These are phyloP conservation scores for Collybiopsis confluens DNA, from an alignment of 768 basidiomycete species.

Conservation along the genomic window DNA sequence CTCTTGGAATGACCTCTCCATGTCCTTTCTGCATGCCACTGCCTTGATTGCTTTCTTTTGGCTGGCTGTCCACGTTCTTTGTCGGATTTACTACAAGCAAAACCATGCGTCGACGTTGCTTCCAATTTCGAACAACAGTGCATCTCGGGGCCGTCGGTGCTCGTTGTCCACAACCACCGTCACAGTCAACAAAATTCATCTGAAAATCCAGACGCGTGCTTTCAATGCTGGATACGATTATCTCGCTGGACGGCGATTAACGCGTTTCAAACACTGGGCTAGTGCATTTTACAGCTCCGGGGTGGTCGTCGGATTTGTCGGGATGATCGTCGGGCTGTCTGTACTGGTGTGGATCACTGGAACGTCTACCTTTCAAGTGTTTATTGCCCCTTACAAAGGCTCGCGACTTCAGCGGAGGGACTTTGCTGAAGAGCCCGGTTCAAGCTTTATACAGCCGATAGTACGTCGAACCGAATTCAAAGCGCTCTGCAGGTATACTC, in stretches of 20 bases:
- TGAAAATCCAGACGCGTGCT: conserved; percentile 43
- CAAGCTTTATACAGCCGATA: not conserved
- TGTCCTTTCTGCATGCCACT: not conserved
- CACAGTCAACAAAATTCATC: conserved; percentile 24
- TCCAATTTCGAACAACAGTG: not conserved
- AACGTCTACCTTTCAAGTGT: conserved; percentile 8
- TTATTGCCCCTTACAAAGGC: not conserved
- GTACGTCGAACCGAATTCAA: not conserved
- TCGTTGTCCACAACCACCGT: not conserved
- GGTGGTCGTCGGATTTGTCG: conserved; percentile 36
- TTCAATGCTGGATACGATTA: conserved; percentile 48
- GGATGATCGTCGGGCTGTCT: conserved; percentile 40
- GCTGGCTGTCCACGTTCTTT: not conserved
- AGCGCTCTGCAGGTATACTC: conserved; percentile 12
- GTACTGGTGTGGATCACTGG: conserved; percentile 34
- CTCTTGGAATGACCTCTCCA: conserved; percentile 4
- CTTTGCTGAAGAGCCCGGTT: not conserved
- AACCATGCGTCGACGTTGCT: not conserved
- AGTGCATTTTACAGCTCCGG: conserved; percentile 48
- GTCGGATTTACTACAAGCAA: not conserved
- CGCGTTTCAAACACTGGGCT: conserved; percentile 22
- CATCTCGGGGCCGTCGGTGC: not conserved
- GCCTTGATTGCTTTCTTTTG: not conserved
- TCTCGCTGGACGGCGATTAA: conserved; percentile 26
- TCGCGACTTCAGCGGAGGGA: conserved; percentile 3